Evolutionary conservation across 768 basidiomycete genomes (phyloP).

Genomic region (Coprinopsis sp.): DNA sequence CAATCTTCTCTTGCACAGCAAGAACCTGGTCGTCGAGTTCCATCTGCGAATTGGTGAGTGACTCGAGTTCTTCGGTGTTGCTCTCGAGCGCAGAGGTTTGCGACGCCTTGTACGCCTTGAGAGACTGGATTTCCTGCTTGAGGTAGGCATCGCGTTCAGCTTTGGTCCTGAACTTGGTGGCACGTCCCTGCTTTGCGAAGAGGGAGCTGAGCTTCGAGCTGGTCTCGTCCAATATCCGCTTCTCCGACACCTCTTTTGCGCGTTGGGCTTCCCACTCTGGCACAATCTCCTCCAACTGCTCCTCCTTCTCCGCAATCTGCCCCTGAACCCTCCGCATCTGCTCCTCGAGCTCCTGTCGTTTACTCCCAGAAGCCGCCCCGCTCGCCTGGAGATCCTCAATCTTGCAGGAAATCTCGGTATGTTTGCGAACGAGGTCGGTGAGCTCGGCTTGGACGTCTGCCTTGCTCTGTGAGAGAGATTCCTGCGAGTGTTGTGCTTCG

Average conservation of each 20-base stretch:
- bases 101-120: constrained; percentile 54
- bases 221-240: constrained; percentile 68
- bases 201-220: constrained; percentile 67
- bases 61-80: constrained; percentile 46
- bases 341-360: constrained; percentile 54
- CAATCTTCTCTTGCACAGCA: constrained; percentile 52
- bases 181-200: constrained; percentile 87
- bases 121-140: constrained; percentile 68
- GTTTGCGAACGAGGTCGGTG: constrained; percentile 76
- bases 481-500: constrained; percentile 62
- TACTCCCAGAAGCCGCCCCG: constrained; percentile 58
- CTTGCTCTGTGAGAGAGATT: constrained; percentile 65
- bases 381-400: constrained; percentile 73
- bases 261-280: constrained; percentile 69
- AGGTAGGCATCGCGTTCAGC: constrained; percentile 82
- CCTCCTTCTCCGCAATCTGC: constrained; percentile 62
- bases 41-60: constrained; percentile 40
- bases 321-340: constrained; percentile 60
- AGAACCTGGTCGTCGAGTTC: constrained; percentile 59
- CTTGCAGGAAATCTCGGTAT: constrained; percentile 83
- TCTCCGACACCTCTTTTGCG: constrained; percentile 46
- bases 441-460: constrained; percentile 79
- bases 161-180: constrained; percentile 78
- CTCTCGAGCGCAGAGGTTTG: constrained; percentile 55
- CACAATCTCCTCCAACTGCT: constrained; percentile 52